Base-by-base conservation (phyloP, 768 basidiomycete species). In the Ramaria rubella region DNA sequence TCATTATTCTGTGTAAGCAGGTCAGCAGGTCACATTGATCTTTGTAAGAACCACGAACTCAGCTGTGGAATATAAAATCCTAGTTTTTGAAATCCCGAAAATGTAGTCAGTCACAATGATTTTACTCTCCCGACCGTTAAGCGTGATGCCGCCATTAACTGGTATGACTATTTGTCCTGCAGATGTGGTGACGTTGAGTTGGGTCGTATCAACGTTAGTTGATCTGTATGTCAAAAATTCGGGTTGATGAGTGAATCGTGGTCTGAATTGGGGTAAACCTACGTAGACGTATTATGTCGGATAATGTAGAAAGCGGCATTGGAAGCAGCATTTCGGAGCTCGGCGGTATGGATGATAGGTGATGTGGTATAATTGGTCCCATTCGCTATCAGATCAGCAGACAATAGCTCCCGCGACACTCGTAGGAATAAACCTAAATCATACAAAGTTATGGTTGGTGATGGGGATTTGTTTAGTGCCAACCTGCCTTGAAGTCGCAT, bases 361-460 rank as follows among this genome's bases (percentile, higher is more conserved):
- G 75, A 75, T 1, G 75, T 74, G 24, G 78, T 78, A 58, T 75
- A 78, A 34, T 75, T 77, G 0, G 78, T 80, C 1, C 78, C 78
- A 55, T 78, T 79, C 6, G 72, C 75, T 27, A 79, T 60, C n/a
- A 74, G 67, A n/a, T 67, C 71, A 2, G 77, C 69, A 21, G 68
- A 71, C 17, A 75, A 68, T 19, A 80, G 67, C 62, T 79, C 79
- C 7, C 75, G 71, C 4, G 77, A 75, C n/a, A 78, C 77, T 26
- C 78, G 71, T 8, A 80, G 69, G 66, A 81, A 81, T 17, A 76
- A 69, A 24, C 43, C 43, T 45, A 9, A 9, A 19, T 9, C 7
- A 24, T 9, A 45, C 9, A 9, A 9, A 8, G 19, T 24, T 7
- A 9, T 9, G 34, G 34, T 36, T 36, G 8, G 17, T 36, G 19